Conservation (phyloP, 192 early-diverging fungal genomes). For the Dispira simplex region DNA sequence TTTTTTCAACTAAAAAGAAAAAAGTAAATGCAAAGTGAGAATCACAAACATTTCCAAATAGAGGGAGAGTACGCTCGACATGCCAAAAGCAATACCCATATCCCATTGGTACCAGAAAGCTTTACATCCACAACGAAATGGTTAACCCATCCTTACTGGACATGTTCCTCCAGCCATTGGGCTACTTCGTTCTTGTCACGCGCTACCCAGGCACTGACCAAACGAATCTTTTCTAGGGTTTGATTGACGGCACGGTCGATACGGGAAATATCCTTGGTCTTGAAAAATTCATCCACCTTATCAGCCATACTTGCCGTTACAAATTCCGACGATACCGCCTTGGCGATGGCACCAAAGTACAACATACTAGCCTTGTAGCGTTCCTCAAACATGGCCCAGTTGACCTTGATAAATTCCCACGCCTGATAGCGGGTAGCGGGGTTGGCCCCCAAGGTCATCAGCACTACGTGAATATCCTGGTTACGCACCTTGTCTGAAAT, state of each 20-base stretch:
- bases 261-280: conserved; percentile 29
- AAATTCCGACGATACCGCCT: conserved; percentile 44
- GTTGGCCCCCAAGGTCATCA: conserved; percentile 34
- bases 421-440: conserved; percentile 33
- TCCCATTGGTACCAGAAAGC: too few species aligned
- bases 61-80: too few species aligned
- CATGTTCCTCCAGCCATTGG: conserved; percentile 21
- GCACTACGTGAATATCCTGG: conserved; percentile 44
- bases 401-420: conserved; percentile 50
- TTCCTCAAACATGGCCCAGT: conserved; percentile 36
- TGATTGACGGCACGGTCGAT: conserved; percentile 49
- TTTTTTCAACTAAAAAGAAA: too few species aligned
- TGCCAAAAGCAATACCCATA: too few species aligned
- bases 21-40: too few species aligned
- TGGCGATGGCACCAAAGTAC: conserved; percentile 47
- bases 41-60: too few species aligned
- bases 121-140: too few species aligned
- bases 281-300: conserved; percentile 40
- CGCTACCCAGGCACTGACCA: conserved; percentile 30
- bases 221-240: conserved; percentile 48
- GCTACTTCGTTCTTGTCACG: conserved; percentile 23
- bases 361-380: conserved; percentile 49
- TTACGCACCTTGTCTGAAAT: conserved; percentile 49
- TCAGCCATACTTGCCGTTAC: conserved; percentile 33
- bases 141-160: not conserved